Base-by-base conservation (phyloP, 192 early-diverging fungal species). In the Coemansia sp. region DNA sequence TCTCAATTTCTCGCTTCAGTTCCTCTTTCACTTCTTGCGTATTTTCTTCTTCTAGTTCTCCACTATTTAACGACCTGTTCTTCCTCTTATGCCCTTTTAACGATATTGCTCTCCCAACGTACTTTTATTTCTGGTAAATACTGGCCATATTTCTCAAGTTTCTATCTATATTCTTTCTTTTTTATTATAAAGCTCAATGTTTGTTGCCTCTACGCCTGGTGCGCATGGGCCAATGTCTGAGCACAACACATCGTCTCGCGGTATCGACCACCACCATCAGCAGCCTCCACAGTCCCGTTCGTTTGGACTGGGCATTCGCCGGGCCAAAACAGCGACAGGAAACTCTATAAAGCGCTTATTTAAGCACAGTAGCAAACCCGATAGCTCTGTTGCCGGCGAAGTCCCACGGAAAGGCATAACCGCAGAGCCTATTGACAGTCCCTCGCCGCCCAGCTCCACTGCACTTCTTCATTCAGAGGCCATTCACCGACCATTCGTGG, bases 311-410 rank as follows among this genome's bases (percentile, higher is more conserved):
- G 53, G 53, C 20, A 44, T 76, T 44, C 68, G 69, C 11, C 74
- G 74, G 15, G 69, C 69, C 50, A 67, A 59, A 52, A 59, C 74
- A 5, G 64, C 69, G 0, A 71, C 68, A 5, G 60, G 64, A n/a
- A 76, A 76, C 22, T 70, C 74, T 1, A 71, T 76, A 60, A 76
- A 67, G 55, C 61, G 52, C 44, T 69, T 76, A 27, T 76, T 76
- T 60, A 71, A 71, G 38, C 58, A 64, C 43, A 37, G 50, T 18
- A 65, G 64, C 64, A 52, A 59, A 6, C 11, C 34, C 29, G 64
- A 52, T 9, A 34, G 20, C 45, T 12, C 45, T 10, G 6, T 20
- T 10, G 20, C 45, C 1, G 22, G 53, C 53, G 29, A n/a, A 29
- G 16, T 30, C 16, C 13, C 53, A 15, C 53, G 53, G 30, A 56